phyloP scores from a whole-genome alignment of 306 rosid species.

The Argentina anserina region DNA sequence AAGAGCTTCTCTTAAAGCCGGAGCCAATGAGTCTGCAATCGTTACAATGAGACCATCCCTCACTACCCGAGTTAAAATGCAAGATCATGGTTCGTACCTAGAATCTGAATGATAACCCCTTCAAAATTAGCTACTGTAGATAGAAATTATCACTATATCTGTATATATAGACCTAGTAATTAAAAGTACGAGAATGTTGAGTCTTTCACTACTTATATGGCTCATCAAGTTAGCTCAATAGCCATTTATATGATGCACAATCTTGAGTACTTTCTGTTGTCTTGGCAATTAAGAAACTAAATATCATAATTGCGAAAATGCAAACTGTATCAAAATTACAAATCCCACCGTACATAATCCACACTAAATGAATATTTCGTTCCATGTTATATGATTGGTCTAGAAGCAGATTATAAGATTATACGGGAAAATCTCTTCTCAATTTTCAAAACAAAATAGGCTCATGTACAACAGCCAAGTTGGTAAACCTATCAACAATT shows the following conservation, averaged over 20 bases:
- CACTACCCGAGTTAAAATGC: slow-evolving; percentile 53
- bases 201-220: not conserved
- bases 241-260: not conserved
- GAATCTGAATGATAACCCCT: slow-evolving; percentile 40
- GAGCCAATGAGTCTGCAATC: slow-evolving; percentile 82
- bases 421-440: not conserved
- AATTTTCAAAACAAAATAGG: not conserved
- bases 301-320: not conserved
- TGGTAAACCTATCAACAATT: not conserved
- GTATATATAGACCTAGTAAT: not conserved
- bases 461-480: not conserved
- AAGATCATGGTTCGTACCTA: slow-evolving; percentile 14
- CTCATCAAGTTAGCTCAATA: not conserved
- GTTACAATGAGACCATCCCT: slow-evolving; percentile 93
- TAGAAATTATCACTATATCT: not conserved
- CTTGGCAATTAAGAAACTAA: not conserved
- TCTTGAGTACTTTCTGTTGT: not conserved
- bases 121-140: not conserved
- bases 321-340: not conserved
- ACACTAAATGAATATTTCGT: no score
- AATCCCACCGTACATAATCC: no score
- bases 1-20: slow-evolving; percentile 72
- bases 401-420: not conserved
- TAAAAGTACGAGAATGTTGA: not conserved
- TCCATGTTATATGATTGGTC: not conserved